Evolutionary conservation across 176 grass and related monocot species (phyloP).

Genomic region (Oryza australiensis): DNA sequence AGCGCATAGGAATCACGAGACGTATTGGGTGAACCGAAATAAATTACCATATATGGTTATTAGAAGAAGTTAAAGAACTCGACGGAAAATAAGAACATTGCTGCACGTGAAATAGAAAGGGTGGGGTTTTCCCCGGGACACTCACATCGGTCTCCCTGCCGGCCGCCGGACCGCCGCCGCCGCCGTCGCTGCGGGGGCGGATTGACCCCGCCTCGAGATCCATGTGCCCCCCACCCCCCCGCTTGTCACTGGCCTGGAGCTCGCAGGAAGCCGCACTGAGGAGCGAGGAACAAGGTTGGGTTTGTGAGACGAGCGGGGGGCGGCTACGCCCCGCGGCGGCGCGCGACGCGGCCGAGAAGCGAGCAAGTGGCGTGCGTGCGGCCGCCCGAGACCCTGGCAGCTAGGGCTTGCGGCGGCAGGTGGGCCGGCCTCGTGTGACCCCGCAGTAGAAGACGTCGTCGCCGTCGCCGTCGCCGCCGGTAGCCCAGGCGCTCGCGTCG

Average conservation of each 20-base stretch:
- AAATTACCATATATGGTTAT: not conserved
- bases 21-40: no score
- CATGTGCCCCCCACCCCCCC: not conserved
- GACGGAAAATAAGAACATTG: not conserved
- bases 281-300: no score
- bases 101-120: not conserved
- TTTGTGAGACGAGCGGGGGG: no score
- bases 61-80: not conserved
- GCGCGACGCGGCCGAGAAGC: no score
- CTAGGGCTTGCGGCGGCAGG: no score
- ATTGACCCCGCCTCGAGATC: constrained; percentile 14
- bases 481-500: no score
- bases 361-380: no score
- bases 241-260: not conserved
- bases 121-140: not conserved
- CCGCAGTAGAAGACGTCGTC: no score
- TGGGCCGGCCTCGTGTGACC: no score
- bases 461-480: no score
- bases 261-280: not conserved
- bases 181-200: not conserved
- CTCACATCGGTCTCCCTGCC: constrained; percentile 15
- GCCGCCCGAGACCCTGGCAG: no score
- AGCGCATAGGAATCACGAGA: not conserved
- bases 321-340: no score
- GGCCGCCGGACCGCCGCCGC: not conserved